These are phyloP conservation scores for Rhizophagus clarus DNA, from an alignment of 192 early-diverging fungal species.

Conservation along the genomic window DNA sequence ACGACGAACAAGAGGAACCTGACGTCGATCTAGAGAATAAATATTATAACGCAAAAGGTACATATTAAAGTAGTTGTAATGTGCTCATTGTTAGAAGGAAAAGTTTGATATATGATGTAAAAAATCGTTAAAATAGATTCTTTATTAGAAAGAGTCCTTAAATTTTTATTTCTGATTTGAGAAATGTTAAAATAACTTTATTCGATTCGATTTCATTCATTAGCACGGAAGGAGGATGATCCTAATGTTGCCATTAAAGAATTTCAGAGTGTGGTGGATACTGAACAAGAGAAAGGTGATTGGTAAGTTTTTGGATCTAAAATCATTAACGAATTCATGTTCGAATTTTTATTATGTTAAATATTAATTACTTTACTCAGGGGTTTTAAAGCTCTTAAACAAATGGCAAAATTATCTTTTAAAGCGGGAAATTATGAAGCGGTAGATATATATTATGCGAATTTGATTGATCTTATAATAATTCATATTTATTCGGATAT, in stretches of 20 bases:
- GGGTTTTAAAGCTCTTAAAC: conserved; percentile 90
- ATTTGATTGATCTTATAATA: neutral
- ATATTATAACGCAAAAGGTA: conserved; percentile 89
- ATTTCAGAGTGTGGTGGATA: conserved; percentile 77
- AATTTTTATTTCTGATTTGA: neutral
- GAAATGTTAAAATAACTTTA: neutral
- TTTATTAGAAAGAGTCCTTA: no score
- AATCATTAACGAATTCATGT: neutral
- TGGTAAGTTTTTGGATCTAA: conserved; percentile 57
- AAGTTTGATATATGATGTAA: no score
- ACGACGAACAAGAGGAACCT: conserved; percentile 79
- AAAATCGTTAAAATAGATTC: no score
- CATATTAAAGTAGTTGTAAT: neutral
- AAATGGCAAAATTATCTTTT: conserved; percentile 82
- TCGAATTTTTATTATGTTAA: neutral
- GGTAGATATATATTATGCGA: conserved; percentile 41
- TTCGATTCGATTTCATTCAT: conserved; percentile 20
- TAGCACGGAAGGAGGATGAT: conserved; percentile 78
- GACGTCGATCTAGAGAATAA: conserved; percentile 85
- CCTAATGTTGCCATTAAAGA: conserved; percentile 71
- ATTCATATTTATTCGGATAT: neutral
- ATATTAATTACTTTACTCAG: conserved; percentile 41
- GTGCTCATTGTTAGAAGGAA: no score
- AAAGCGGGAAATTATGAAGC: conserved; percentile 62
- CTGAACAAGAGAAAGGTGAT: conserved; percentile 80